phyloP scores from a whole-genome alignment of 139 green algal genomes.

The Micractinium conductrix region DNA sequence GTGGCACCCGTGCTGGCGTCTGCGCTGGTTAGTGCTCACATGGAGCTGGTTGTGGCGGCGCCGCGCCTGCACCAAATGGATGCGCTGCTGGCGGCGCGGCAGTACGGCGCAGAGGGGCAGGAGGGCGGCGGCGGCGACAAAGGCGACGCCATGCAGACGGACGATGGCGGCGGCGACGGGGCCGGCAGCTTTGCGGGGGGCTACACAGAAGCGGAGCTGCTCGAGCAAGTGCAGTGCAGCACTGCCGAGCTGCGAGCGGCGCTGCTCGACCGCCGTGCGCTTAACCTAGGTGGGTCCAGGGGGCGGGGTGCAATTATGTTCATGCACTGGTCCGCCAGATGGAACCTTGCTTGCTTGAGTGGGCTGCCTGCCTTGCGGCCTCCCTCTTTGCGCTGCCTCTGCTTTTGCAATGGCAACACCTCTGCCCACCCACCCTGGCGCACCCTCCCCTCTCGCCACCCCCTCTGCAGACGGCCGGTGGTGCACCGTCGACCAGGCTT shows the following conservation, averaged over 20 bases:
- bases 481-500: conserved; percentile 46
- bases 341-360: not conserved
- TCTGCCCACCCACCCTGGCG: not conserved
- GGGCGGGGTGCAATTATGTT: not conserved
- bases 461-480: conserved; percentile 34
- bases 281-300: conserved; percentile 42
- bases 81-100: conserved; percentile 26
- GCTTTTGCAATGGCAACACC: no score
- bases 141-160: not conserved
- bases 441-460: not conserved
- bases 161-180: not conserved
- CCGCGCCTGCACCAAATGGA: conserved; percentile 46
- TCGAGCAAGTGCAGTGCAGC: conserved; percentile 51
- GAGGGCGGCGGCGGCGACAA: not conserved
- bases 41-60: conserved; percentile 43
- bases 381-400: not conserved
- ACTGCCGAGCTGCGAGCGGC: conserved; percentile 46
- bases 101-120: not conserved
- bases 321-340: not conserved
- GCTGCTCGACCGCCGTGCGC: conserved; percentile 43
- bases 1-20: conserved; percentile 26
- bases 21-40: conserved; percentile 36
- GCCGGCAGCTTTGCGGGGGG: not conserved
- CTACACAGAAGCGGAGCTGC: conserved; percentile 54
- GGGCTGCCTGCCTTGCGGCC: not conserved